Conservation (phyloP, 352 stramenopile genomes). For the Pythium aquatile region DNA sequence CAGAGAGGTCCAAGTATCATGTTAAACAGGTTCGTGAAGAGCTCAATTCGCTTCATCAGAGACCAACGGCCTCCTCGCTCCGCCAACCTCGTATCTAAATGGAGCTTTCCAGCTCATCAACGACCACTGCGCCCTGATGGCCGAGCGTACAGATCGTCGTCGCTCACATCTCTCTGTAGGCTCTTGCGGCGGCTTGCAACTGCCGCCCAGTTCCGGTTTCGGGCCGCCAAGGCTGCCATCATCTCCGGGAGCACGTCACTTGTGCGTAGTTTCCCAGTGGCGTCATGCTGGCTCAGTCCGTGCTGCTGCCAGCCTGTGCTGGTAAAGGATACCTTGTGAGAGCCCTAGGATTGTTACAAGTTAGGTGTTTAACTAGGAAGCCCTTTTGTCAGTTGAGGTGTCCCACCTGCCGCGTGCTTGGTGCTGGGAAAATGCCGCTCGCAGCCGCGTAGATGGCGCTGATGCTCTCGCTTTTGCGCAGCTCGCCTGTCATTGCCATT, state of each 20-base stretch:
- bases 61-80: background rate
- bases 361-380: too few relatives aligned
- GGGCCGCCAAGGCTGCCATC: conserved; percentile 13
- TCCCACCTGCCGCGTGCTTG: conserved; percentile 16
- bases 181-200: background rate
- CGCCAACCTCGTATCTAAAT: background rate
- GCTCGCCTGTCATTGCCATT: background rate
- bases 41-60: background rate
- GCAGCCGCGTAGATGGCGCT: conserved; percentile 33
- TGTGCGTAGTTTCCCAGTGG: background rate
- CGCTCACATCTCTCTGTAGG: background rate
- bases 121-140: background rate
- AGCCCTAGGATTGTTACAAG: background rate
- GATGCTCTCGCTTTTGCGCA: conserved; percentile 16
- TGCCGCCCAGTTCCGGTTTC: conserved; percentile 18
- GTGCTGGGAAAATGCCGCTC: conserved; percentile 23
- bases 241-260: conserved; percentile 12
- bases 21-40: background rate
- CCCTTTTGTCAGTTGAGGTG: too few relatives aligned
- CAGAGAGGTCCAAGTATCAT: background rate
- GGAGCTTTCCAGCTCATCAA: background rate
- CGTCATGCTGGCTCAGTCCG: conserved; percentile 1
- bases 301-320: background rate
- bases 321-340: background rate
- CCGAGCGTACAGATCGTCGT: conserved; percentile 10